These are phyloP conservation scores for Asterophora lycoperdoides DNA, from an alignment of 768 basidiomycete genomes.

Conservation along the genomic window DNA sequence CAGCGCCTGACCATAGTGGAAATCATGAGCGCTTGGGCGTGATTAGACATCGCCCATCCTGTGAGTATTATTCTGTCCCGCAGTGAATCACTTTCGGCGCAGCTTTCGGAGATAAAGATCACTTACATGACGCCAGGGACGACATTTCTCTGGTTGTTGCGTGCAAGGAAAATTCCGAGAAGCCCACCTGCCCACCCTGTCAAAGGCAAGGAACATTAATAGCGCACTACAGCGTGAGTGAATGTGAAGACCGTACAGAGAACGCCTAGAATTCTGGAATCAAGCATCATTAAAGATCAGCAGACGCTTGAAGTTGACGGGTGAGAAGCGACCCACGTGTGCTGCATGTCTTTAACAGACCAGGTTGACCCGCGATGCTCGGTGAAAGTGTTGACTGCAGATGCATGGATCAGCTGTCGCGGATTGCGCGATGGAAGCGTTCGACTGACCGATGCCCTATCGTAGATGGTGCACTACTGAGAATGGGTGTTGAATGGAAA, in stretches of 20 bases:
- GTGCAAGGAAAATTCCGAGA: conserved; percentile 79
- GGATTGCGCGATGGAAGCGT: neutral
- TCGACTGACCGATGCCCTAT: conserved; percentile 54
- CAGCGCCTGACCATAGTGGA: conserved; percentile 61
- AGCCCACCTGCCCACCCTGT: conserved; percentile 90
- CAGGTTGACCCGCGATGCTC: conserved; percentile 79
- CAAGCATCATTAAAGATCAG: conserved; percentile 4
- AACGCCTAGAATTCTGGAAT: conserved; percentile 60
- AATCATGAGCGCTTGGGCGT: conserved; percentile 78
- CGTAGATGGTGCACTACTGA: neutral
- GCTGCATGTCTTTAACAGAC: conserved; percentile 94
- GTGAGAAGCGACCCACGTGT: conserved; percentile 57
- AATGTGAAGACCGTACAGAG: conserved; percentile 45
- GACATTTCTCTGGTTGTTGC: conserved; percentile 81
- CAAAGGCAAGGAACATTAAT: conserved; percentile 4
- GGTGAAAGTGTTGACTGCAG: conserved; percentile 83
- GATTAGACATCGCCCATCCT: conserved; percentile 92
- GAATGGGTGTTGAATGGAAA: neutral
- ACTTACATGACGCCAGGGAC: conserved; percentile 73
- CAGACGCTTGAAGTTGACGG: neutral
- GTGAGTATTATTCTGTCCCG: conserved; percentile 72
- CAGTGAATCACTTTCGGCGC: neutral
- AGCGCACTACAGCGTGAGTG: neutral
- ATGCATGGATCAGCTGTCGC: neutral
- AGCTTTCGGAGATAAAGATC: neutral